Percentiles rank a stretch among this genome's conserved stretches.
Evolutionary conservation across 352 stramenopile genomes (phyloP).

Genomic region (Pythium grandisporangium): DNA sequence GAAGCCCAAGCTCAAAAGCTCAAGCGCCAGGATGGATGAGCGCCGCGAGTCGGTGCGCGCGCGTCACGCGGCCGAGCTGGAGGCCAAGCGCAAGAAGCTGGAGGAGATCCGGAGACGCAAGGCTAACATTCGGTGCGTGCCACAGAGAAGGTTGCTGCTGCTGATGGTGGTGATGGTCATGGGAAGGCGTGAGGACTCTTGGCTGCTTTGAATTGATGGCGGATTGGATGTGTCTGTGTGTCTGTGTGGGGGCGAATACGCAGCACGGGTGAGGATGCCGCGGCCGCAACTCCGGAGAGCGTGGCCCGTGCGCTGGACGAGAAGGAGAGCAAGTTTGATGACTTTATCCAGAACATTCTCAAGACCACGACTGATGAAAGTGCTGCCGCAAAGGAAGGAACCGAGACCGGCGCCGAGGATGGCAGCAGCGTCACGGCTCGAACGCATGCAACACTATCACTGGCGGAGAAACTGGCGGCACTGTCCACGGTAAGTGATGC

Average conservation of each 20-base stretch:
- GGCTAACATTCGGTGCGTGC: slow-evolving; percentile 51
- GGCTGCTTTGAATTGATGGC: too few relatives aligned
- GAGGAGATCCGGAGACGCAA: slow-evolving; percentile 85
- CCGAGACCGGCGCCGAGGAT: slow-evolving; percentile 4
- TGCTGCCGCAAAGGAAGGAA: background rate
- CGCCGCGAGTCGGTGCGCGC: slow-evolving; percentile 36
- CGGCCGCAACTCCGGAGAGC: slow-evolving; percentile 22
- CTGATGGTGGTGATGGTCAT: background rate
- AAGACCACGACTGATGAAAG: slow-evolving; percentile 27
- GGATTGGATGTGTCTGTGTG: too few relatives aligned
- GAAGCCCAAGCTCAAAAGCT: too few relatives aligned
- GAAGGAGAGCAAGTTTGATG: slow-evolving; percentile 44
- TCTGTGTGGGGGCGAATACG: background rate
- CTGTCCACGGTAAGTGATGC: slow-evolving; percentile 52
- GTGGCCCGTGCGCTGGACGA: slow-evolving; percentile 53
- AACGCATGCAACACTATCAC: slow-evolving; percentile 24
- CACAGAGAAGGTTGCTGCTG: too few relatives aligned
- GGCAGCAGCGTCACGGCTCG: slow-evolving; percentile 2
- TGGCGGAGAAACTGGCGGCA: slow-evolving; percentile 66
- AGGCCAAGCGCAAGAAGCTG: slow-evolving; percentile 86
- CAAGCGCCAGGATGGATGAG: slow-evolving; percentile 6
- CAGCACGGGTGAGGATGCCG: slow-evolving; percentile 28
- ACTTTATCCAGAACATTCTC: slow-evolving; percentile 83
- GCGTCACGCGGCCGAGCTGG: slow-evolving; percentile 78
- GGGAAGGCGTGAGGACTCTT: background rate